Conservation (phyloP, 345 rosid species). For the Populus euphratica region DNA sequence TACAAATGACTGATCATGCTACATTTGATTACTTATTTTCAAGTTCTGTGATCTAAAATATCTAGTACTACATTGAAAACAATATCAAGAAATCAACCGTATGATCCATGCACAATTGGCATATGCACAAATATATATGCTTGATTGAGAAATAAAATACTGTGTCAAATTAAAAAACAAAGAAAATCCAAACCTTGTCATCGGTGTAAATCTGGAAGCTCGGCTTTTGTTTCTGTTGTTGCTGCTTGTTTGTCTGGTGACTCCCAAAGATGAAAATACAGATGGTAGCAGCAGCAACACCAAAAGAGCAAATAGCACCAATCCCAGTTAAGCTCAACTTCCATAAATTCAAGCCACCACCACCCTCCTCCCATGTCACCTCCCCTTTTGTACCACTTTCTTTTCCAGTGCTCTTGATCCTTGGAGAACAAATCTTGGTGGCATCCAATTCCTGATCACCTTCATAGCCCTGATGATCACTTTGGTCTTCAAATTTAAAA, state of each 20-base stretch:
- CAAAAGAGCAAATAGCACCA: constrained; percentile 88
- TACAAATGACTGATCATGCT: not conserved
- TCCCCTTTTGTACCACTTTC: constrained; percentile 9
- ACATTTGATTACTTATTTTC: not conserved
- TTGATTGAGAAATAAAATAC: not conserved
- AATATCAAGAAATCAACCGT: constrained; percentile 6
- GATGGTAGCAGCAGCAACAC: constrained; percentile 88
- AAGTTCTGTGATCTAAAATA: not conserved
- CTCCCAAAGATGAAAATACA: constrained; percentile 60
- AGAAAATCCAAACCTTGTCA: constrained; percentile 55
- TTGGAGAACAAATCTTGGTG: constrained; percentile 38
- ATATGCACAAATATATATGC: not conserved
- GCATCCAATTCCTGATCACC: constrained; percentile 26
- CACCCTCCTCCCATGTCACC: constrained; percentile 38
- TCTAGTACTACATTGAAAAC: not conserved
- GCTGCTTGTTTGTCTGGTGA: constrained; percentile 50
- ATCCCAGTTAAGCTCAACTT: constrained; percentile 77
- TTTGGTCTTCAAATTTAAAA: constrained; percentile 37
- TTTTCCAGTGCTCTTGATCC: constrained; percentile 18
- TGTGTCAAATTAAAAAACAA: not conserved
- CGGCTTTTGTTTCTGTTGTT: constrained; percentile 43
- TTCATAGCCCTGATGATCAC: constrained; percentile 9
- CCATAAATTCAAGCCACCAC: constrained; percentile 57
- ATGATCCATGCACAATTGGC: not conserved
- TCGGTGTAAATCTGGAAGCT: constrained; percentile 65